A percentile compares a stretch with the other conserved stretches of the same genome.
phyloP scores from a whole-genome alignment of 2,329 filamentous ascomycete species.

The Sclerotiophoma versabilis region DNA sequence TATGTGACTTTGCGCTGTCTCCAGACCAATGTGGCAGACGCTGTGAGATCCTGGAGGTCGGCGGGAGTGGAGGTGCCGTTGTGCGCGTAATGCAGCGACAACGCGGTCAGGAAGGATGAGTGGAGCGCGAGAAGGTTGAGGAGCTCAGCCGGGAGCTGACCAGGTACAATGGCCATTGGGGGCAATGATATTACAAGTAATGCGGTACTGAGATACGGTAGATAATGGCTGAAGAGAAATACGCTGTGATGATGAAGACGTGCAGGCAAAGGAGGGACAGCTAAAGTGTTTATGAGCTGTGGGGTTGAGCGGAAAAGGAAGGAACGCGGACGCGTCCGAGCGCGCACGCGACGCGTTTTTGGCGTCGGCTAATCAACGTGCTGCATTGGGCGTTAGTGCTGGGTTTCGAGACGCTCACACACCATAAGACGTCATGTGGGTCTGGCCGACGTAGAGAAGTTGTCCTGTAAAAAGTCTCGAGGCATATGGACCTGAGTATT shows the following conservation, averaged over 20 bases:
- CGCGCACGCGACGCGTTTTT: constrained; percentile 36
- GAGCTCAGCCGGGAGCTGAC: constrained; percentile 51
- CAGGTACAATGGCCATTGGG: constrained; percentile 41
- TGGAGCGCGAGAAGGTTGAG: constrained; percentile 55
- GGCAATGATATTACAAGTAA: constrained; percentile 29
- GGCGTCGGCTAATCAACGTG: constrained; percentile 36
- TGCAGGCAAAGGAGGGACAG: constrained; percentile 19
- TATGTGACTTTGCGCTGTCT: constrained; percentile 55
- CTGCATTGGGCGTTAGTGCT: constrained; percentile 8
- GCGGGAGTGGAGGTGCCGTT: constrained; percentile 56
- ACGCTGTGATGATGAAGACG: constrained; percentile 18
- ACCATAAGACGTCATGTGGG: not conserved
- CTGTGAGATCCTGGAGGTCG: constrained; percentile 50
- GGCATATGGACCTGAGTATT: too few relatives aligned
- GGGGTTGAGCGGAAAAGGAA: constrained; percentile 38
- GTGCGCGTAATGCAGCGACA: constrained; percentile 59
- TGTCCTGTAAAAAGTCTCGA: too few relatives aligned
- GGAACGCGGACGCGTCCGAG: constrained; percentile 32
- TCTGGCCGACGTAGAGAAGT: too few relatives aligned
- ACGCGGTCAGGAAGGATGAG: constrained; percentile 57
- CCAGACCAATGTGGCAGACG: constrained; percentile 54
- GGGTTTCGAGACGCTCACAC: not conserved
- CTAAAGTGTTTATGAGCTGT: constrained; percentile 35
- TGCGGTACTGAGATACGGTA: constrained; percentile 24
- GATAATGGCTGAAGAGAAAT: constrained; percentile 11